These are phyloP conservation scores for Phyllosticta paracitricarpa DNA, from an alignment of 2,329 filamentous ascomycete species.

Conservation along the genomic window DNA sequence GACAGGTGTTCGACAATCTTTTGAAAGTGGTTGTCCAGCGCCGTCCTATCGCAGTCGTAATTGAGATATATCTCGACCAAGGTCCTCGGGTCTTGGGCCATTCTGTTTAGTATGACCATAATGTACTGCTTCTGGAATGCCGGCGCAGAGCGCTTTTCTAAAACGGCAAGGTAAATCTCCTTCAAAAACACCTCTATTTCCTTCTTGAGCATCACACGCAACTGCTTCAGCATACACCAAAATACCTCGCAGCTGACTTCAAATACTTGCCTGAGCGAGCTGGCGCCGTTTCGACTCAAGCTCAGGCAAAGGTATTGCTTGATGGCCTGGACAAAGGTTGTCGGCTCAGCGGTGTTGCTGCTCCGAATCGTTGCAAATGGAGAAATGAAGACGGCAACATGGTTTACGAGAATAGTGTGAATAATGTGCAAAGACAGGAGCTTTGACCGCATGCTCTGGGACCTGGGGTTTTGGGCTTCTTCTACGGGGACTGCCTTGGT, in stretches of 20 bases:
- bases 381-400: slow-evolving; percentile 82
- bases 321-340: slow-evolving; percentile 84
- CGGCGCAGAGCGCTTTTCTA: slow-evolving; percentile 80
- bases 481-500: slow-evolving; percentile 85
- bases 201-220: slow-evolving; percentile 94
- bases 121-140: slow-evolving; percentile 88
- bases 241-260: slow-evolving; percentile 96
- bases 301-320: slow-evolving; percentile 96
- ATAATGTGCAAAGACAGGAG: slow-evolving; percentile 91
- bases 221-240: slow-evolving; percentile 90
- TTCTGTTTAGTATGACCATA: slow-evolving; percentile 70
- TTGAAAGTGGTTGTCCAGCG: slow-evolving; percentile 94
- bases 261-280: slow-evolving; percentile 83
- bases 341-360: slow-evolving; percentile 78
- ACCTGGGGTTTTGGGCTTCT: slow-evolving; percentile 83
- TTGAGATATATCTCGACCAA: slow-evolving; percentile 95
- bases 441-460: slow-evolving; percentile 95
- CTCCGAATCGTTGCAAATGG: slow-evolving; percentile 86
- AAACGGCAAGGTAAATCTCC: slow-evolving; percentile 86
- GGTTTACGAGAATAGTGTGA: slow-evolving; percentile 89
- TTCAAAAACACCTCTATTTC: slow-evolving; percentile 97
- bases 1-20: slow-evolving; percentile 87
- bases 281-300: slow-evolving; percentile 88
- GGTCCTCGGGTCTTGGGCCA: slow-evolving; percentile 77
- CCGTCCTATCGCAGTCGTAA: slow-evolving; percentile 90